Evolutionary conservation across 2,329 filamentous ascomycete genomes (phyloP), one percentile per base, ranked within the genome.

Genomic region (Paracamarosporium sp.): DNA sequence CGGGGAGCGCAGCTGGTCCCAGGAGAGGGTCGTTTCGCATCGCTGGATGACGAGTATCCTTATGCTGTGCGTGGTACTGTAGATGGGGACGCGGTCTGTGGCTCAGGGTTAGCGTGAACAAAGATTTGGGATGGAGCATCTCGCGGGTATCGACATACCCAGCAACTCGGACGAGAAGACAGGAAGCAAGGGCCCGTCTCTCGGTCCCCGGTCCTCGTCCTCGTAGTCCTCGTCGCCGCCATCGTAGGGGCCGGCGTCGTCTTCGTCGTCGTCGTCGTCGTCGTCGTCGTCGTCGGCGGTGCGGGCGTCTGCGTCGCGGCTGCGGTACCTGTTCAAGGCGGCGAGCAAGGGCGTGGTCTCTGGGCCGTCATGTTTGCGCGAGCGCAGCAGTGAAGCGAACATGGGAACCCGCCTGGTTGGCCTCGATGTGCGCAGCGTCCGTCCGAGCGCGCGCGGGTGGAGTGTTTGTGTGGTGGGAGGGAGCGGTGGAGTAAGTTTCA

Each of bases 1-100:
- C 3, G 94, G 94, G n/a, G 93, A 96, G 62, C 93, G 88, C 61
- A 98, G 83, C 76, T 98, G 94, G 63, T 98, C 94, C 93, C 93
- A 98, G 15, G 92, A 90, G 50, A 98, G 80, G 0, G 92, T 94
- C 1, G 93, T 97, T 80, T 98, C 94, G 76, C 92, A 96, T 72
- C 91, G 88, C 57, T 91, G 85, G 64, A 91, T 86, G 59, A 98
- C 88, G 55, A 97, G 85, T 52, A 93, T 88, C 64, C 94, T 90
- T 62, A 97, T 93, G 30, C 91, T 88, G 77, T 97, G 94, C 27
- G 93, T 96, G 65, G 96, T 88, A 76, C 88, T 90, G 81, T 97
- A 97, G 56, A 97, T 88, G 20, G 94, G 93, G 6, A 97, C 84
- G 9, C 90, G 85, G 79, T 97, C 93, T 94, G 50, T n/a, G 28